These are phyloP conservation scores for Pulicaria dysenterica DNA, from an alignment of 129 eudicot species.

Conservation along the genomic window DNA sequence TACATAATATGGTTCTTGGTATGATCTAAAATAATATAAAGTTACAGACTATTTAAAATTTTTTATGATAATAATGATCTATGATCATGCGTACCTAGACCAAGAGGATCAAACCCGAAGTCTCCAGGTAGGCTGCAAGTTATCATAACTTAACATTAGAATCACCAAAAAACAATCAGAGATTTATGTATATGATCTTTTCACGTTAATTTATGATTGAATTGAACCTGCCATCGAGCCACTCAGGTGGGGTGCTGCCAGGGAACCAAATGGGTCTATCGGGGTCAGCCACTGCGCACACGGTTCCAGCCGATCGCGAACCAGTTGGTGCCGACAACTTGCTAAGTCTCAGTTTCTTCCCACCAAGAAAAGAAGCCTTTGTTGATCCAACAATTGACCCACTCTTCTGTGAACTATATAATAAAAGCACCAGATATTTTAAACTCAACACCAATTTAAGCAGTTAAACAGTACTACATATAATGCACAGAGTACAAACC, in stretches of 20 bases:
- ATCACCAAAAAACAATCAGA: background rate
- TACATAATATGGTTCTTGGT: too few species aligned
- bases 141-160: background rate
- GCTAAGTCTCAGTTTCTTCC: constrained; percentile 63
- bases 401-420: constrained; percentile 67
- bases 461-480: background rate
- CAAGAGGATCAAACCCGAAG: constrained; percentile 93
- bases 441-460: too few species aligned
- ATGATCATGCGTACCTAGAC: constrained; percentile 56
- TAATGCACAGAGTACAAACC: constrained; percentile 1
- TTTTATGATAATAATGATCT: background rate
- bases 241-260: constrained; percentile 97
- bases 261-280: constrained; percentile 99
- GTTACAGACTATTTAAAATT: too few species aligned
- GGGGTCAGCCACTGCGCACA: constrained; percentile 79
- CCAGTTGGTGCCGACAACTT: constrained; percentile 46
- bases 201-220: background rate
- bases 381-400: constrained; percentile 68
- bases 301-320: constrained; percentile 43
- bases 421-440: background rate
- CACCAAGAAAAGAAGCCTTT: constrained; percentile 84
- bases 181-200: background rate
- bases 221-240: constrained; percentile 96
- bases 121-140: constrained; percentile 84
- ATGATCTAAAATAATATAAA: too few species aligned